Conservation (phyloP, 1,284 basidiomycete species). For the Apiotrichum gracile region DNA sequence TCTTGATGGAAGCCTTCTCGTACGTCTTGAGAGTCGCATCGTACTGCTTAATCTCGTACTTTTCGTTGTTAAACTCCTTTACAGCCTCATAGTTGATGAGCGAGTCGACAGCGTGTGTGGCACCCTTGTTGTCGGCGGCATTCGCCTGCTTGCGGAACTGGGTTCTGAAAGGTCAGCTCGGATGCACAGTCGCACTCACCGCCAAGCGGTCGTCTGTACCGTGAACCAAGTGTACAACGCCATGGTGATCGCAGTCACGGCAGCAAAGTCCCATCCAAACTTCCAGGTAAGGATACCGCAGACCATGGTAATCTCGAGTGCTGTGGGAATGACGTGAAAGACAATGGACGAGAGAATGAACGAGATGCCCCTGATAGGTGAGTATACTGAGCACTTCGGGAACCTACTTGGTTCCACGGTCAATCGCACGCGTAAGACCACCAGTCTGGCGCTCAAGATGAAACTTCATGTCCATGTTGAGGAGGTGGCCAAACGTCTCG, state of each 20-base stretch:
- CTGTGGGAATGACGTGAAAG: slow-evolving; percentile 93
- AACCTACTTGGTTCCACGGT: slow-evolving; percentile 87
- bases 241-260: slow-evolving; percentile 79
- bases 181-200: slow-evolving; percentile 51
- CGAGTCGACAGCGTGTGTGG: slow-evolving; percentile 87
- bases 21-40: slow-evolving; percentile 82
- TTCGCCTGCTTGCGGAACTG: slow-evolving; percentile 92
- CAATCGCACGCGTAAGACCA: slow-evolving; percentile 91
- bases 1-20: slow-evolving; percentile 87
- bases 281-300: slow-evolving; percentile 98
- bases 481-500: slow-evolving; percentile 87
- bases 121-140: slow-evolving; percentile 92
- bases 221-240: slow-evolving; percentile 96
- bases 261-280: slow-evolving; percentile 94
- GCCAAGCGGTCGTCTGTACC: slow-evolving; percentile 89
- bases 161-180: slow-evolving; percentile 48
- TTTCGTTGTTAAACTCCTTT: slow-evolving; percentile 98
- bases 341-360: slow-evolving; percentile 90
- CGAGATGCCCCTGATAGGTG: slow-evolving; percentile 71
- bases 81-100: slow-evolving; percentile 98
- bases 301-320: slow-evolving; percentile 91
- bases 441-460: slow-evolving; percentile 92
- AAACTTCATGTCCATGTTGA: slow-evolving; percentile 86
- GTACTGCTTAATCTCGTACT: slow-evolving; percentile 83
- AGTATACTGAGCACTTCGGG: background rate